phyloP scores from a whole-genome alignment of 2,329 filamentous ascomycete species.

The Fusarium compactum region DNA sequence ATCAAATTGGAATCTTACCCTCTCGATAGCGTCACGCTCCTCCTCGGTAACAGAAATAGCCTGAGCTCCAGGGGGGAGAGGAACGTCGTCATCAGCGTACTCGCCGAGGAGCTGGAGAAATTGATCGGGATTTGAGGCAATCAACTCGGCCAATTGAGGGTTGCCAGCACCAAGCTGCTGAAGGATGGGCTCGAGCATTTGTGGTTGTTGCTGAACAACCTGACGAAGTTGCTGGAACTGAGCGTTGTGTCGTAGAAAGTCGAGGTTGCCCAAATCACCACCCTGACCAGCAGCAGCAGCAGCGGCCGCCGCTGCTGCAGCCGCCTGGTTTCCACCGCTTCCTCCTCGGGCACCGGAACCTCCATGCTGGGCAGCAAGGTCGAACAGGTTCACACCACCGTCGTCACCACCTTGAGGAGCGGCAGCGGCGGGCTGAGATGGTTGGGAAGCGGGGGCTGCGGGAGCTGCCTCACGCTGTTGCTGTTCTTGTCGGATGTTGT shows the following conservation, averaged over 20 bases:
- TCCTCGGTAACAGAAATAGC: conserved; percentile 94
- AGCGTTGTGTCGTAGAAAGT: conserved; percentile 93
- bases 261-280: conserved; percentile 79
- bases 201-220: conserved; percentile 95
- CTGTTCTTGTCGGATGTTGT: conserved; percentile 80
- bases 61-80: conserved; percentile 88
- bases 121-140: conserved; percentile 90
- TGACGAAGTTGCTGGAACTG: conserved; percentile 98
- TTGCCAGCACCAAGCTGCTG: conserved; percentile 96
- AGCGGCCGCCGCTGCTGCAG: conserved; percentile 58
- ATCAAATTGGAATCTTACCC: conserved; percentile 66
- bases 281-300: conserved; percentile 65
- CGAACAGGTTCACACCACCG: conserved; percentile 87
- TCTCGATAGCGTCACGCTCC: conserved; percentile 95
- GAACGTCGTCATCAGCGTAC: conserved; percentile 84
- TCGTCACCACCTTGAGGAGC: conserved; percentile 63
- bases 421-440: conserved; percentile 55
- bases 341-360: conserved; percentile 61
- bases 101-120: conserved; percentile 93
- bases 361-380: conserved; percentile 84
- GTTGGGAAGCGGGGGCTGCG: conserved; percentile 55
- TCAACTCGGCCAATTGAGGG: conserved; percentile 91
- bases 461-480: conserved; percentile 57
- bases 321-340: conserved; percentile 56
- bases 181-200: conserved; percentile 98